Evolutionary conservation across 345 rosid species (phyloP).

Genomic region (Syzygium grande): DNA sequence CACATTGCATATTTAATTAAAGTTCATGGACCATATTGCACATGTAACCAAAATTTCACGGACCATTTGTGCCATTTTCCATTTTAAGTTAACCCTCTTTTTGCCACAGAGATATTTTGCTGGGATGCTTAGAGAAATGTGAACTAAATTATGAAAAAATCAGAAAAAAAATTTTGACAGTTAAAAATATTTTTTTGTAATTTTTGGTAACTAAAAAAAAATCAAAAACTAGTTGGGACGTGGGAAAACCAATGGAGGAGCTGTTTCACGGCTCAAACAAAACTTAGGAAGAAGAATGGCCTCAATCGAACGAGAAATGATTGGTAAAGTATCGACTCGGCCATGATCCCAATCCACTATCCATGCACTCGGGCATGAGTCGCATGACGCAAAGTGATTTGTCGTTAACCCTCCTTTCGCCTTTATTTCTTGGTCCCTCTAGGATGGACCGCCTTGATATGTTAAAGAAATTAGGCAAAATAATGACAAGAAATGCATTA

Average conservation of each 20-base stretch:
- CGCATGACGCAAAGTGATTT: not conserved
- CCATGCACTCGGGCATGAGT: not conserved
- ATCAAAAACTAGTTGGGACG: not conserved
- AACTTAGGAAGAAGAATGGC: not conserved
- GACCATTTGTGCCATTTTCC: too few species aligned
- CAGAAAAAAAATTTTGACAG: not conserved
- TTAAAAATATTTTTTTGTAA: not conserved
- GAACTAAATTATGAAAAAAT: not conserved
- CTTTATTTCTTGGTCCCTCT: not conserved
- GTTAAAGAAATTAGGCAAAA: not conserved
- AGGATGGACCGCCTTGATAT: not conserved
- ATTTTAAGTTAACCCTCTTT: not conserved
- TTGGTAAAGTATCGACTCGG: not conserved
- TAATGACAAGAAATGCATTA: not conserved
- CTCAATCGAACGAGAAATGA: not conserved
- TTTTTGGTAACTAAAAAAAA: not conserved
- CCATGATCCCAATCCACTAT: not conserved
- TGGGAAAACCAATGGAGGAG: not conserved
- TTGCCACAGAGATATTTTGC: not conserved
- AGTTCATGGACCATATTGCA: too few species aligned
- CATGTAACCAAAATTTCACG: too few species aligned
- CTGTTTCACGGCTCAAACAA: not conserved
- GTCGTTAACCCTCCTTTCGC: not conserved
- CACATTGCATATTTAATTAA: too few species aligned
- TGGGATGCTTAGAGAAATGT: not conserved